phyloP scores from a whole-genome alignment of 352 stramenopile species.

The Globisporangium splendens region DNA sequence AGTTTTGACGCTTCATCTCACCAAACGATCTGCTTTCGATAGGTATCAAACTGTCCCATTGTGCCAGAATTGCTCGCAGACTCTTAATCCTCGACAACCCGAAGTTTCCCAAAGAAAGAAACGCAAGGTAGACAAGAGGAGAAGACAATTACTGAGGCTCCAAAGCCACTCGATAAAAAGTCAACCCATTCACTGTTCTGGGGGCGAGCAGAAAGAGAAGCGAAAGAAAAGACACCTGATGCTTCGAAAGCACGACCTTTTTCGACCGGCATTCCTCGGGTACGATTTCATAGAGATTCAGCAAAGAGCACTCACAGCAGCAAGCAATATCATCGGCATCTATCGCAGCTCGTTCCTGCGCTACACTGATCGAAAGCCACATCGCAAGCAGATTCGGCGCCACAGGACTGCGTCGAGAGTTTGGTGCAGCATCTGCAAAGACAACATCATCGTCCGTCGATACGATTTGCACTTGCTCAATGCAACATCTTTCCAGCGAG shows the following conservation, averaged over 20 bases:
- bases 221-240: slow-evolving; percentile 1
- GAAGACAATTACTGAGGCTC: background rate
- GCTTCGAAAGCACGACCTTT: slow-evolving; percentile 18
- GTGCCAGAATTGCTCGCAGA: slow-evolving; percentile 31
- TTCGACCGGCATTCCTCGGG: slow-evolving; percentile 14
- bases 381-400: slow-evolving; percentile 7
- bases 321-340: slow-evolving; percentile 24
- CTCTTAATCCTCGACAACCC: slow-evolving; percentile 21
- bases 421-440: slow-evolving; percentile 36
- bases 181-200: slow-evolving; percentile 39
- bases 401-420: slow-evolving; percentile 28
- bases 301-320: slow-evolving; percentile 29
- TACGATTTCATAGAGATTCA: slow-evolving; percentile 26
- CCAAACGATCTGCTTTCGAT: background rate
- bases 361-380: slow-evolving; percentile 13
- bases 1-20: background rate
- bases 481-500: slow-evolving; percentile 36
- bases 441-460: slow-evolving; percentile 39
- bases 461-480: slow-evolving; percentile 50
- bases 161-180: slow-evolving; percentile 19
- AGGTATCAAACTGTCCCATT: slow-evolving; percentile 46
- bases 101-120: background rate
- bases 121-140: slow-evolving; percentile 1
- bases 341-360: slow-evolving; percentile 25
- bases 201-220: slow-evolving; percentile 25